phyloP scores from a whole-genome alignment of 306 rosid genomes.

The Vigna angularis region DNA sequence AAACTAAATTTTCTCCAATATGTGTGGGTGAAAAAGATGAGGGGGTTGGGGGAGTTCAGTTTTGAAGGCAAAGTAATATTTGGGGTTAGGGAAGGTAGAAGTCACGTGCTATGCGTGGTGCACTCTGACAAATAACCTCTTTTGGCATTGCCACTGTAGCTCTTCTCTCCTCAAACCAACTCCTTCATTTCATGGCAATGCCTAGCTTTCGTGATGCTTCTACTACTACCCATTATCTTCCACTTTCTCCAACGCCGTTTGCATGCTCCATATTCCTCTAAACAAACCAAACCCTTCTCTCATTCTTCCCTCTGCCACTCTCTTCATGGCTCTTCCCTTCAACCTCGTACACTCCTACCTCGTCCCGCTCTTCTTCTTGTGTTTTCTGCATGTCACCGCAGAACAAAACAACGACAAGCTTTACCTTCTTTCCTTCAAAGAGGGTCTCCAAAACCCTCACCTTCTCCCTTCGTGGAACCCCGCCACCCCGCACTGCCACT shows the following conservation, averaged over 20 bases:
- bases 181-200: slow-evolving; percentile 36
- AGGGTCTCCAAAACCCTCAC: slow-evolving; percentile 55
- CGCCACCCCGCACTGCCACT: slow-evolving; percentile 65
- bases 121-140: slow-evolving; percentile 58
- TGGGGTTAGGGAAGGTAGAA: slow-evolving; percentile 48
- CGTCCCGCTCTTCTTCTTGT: slow-evolving; percentile 32
- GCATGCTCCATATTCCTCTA: slow-evolving; percentile 14
- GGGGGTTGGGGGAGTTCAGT: not conserved
- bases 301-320: not conserved
- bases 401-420: slow-evolving; percentile 51
- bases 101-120: slow-evolving; percentile 83
- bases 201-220: slow-evolving; percentile 39
- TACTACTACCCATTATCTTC: slow-evolving; percentile 31
- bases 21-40: not conserved
- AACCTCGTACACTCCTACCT: slow-evolving; percentile 41
- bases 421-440: slow-evolving; percentile 74
- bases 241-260: slow-evolving; percentile 36
- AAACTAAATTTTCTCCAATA: not conserved
- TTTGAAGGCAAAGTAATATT: slow-evolving; percentile 17
- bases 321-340: slow-evolving; percentile 43
- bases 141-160: slow-evolving; percentile 37
- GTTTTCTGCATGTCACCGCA: slow-evolving; percentile 32
- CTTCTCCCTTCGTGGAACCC: slow-evolving; percentile 64
- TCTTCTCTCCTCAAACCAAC: not conserved
- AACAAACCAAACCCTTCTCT: not conserved